These are phyloP conservation scores for Yamadazyma insecticola DNA, from an alignment of 805 yeast species.

Conservation along the genomic window DNA sequence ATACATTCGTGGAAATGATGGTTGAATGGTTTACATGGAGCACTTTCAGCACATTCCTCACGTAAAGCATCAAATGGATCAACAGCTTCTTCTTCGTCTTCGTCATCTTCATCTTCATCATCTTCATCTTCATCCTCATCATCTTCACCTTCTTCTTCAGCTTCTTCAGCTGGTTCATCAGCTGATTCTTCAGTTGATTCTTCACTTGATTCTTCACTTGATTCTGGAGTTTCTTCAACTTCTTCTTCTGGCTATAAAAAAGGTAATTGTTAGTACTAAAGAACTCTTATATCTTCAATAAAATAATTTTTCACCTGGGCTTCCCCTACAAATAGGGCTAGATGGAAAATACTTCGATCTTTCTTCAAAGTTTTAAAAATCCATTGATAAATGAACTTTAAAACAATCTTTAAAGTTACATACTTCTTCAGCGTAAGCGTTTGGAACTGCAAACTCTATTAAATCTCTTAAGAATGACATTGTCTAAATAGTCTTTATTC, in stretches of 20 bases:
- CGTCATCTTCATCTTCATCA: constrained; percentile 61
- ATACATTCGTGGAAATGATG: constrained; percentile 94
- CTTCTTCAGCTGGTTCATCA: constrained; percentile 30
- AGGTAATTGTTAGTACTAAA: constrained; percentile 5
- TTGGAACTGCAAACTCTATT: constrained; percentile 75
- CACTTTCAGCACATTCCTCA: constrained; percentile 62
- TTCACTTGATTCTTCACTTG: constrained; percentile 14
- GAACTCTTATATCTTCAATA: too few relatives aligned
- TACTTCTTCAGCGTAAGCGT: constrained; percentile 80
- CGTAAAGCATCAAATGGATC: constrained; percentile 36
- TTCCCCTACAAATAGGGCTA: too few relatives aligned
- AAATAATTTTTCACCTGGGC: too few relatives aligned
- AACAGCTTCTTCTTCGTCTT: constrained; percentile 63
- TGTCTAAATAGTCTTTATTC: constrained; percentile 5
- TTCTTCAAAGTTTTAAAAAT: too few relatives aligned
- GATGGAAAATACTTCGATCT: too few relatives aligned
- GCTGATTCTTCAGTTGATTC: constrained; percentile 37
- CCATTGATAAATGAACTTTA: too few relatives aligned
- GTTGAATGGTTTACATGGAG: constrained; percentile 63
- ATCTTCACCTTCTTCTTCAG: constrained; percentile 30
- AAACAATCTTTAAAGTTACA: too few relatives aligned
- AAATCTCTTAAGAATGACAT: constrained; percentile 63
- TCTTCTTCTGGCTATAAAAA: constrained; percentile 22
- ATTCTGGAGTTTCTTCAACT: constrained; percentile 4
- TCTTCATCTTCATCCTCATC: constrained; percentile 51